phyloP scores from a whole-genome alignment of 179 eudicot genomes.

The Dionaea muscipula region DNA sequence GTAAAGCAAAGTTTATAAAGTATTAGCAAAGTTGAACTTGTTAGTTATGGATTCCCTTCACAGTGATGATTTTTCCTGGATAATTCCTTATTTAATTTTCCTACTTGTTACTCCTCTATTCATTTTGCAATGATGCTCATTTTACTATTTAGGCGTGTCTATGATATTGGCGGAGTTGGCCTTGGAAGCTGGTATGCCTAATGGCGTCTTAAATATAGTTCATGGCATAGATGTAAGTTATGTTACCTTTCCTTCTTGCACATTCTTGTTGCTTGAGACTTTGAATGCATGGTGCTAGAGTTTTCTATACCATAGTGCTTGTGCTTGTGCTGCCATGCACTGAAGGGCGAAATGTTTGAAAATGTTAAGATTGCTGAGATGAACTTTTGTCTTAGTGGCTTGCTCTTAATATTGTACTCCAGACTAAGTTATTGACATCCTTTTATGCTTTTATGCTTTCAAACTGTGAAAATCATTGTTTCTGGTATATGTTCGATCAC shows the following conservation, averaged over 20 bases:
- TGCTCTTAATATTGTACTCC: no score
- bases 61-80: not conserved
- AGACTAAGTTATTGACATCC: no score
- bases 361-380: no score
- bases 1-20: not conserved
- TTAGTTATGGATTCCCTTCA: not conserved
- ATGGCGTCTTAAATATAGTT: constrained; percentile 64
- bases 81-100: not conserved
- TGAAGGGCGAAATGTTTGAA: no score
- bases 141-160: constrained; percentile 33
- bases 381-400: no score
- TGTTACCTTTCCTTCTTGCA: not conserved
- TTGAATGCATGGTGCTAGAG: no score
- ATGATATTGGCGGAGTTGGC: constrained; percentile 62
- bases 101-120: not conserved
- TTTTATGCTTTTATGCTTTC: no score
- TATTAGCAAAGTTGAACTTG: not conserved
- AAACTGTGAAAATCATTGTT: no score
- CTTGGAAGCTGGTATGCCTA: constrained; percentile 70
- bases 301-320: no score
- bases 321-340: no score
- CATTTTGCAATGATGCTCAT: not conserved
- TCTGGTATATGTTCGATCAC: no score
- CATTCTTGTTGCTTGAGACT: no score
- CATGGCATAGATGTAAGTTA: constrained; percentile 62